phyloP scores from a whole-genome alignment of 108 stramenopile genomes.

The Cyclostephanos invisitatus region DNA sequence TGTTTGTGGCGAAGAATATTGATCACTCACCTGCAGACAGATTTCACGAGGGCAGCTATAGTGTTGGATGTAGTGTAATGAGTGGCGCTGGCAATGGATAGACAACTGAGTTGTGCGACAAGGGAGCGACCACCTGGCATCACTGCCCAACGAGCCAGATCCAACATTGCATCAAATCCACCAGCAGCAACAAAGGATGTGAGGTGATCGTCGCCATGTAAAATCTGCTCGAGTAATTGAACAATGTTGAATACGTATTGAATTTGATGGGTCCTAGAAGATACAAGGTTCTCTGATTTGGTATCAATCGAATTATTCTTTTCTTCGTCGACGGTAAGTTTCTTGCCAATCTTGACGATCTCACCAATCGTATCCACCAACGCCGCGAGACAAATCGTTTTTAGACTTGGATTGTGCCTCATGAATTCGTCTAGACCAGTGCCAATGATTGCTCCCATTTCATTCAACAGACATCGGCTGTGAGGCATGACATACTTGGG shows the following conservation, averaged over 20 bases:
- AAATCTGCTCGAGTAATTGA: constrained; percentile 87
- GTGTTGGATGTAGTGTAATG: constrained; percentile 79
- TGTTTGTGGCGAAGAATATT: not conserved
- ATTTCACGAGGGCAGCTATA: constrained; percentile 62
- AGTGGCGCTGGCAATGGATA: constrained; percentile 69
- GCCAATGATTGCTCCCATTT: constrained; percentile 85
- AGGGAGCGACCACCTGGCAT: constrained; percentile 65
- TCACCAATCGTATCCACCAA: constrained; percentile 74
- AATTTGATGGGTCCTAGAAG: constrained; percentile 71
- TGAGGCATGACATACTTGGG: constrained; percentile 89
- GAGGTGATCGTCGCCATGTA: constrained; percentile 82
- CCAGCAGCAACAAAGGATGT: constrained; percentile 75
- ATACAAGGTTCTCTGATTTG: constrained; percentile 49
- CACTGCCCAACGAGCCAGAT: constrained; percentile 68
- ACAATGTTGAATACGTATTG: constrained; percentile 84
- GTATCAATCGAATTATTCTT: not conserved
- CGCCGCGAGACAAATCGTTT: constrained; percentile 24
- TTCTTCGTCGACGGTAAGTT: constrained; percentile 51
- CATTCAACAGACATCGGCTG: constrained; percentile 83
- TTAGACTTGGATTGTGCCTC: constrained; percentile 83
- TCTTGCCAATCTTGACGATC: constrained; percentile 61
- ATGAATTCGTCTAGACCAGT: constrained; percentile 92
- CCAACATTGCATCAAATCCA: constrained; percentile 76
- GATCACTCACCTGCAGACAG: constrained; percentile 32
- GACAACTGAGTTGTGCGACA: constrained; percentile 78